Base-by-base conservation (phyloP, 2,329 filamentous ascomycete species). In the Capronia americana region DNA sequence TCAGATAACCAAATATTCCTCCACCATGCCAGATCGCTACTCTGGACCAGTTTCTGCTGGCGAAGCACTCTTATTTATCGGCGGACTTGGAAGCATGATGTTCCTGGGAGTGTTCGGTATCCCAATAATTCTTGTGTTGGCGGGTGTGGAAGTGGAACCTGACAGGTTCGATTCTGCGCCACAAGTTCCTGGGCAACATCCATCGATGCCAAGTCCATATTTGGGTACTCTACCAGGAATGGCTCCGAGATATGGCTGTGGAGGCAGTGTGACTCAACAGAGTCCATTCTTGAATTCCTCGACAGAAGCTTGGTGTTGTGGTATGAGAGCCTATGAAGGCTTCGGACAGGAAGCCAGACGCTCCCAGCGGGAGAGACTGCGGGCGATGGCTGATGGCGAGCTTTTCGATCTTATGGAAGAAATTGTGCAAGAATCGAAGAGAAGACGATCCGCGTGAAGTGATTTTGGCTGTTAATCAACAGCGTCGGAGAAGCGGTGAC, bases 201-300 rank as follows among this genome's bases (percentile, higher is more conserved):
- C 58, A 34, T 54, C 38, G 58, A 61, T 61, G 58, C 58, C 46
- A 26, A 61, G 58, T 61, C 58, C 44, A 61, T 53, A 61, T 38
- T 51, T 61, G 23, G 58, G 41, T 61, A 61, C 44, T 61, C 58
- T 61, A 46, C 26, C 58, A 61, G 58, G 58, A 54, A 61, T 61
- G 58, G 32, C 26, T 48, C 38, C 20, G 56, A 58, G 23, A 58
- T 58, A 23, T 58, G 56, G 38, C 30, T 30, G 38, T 48, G 56
- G 38, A 58, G 56, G 38, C 56, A 58, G 14, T 20, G 20, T 28
- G 56, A 48, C 48, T 48, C 38, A 1, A 46, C 56, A 6, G 56
- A 58, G 38, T 58, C 34, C 56, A 48, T 58, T 58, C 56, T 58
- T 28, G 38, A 58, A 12, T 48, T 48, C 56, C 56, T 58, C 56